Percentiles rank a stretch among this genome's conserved stretches.
phyloP scores from a whole-genome alignment of 257 asterid genomes.

The Solanum etuberosum region DNA sequence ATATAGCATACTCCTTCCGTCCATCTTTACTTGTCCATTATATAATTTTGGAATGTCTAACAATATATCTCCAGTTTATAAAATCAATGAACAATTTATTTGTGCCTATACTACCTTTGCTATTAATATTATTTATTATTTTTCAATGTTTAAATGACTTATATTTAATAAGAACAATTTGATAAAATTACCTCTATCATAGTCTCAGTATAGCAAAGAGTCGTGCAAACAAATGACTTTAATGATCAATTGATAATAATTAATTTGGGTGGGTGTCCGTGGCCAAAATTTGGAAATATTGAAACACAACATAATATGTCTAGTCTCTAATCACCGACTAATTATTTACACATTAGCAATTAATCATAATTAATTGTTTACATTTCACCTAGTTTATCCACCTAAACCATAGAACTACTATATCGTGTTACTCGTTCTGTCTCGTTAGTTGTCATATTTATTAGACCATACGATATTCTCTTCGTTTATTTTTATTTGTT shows the following conservation, averaged over 20 bases:
- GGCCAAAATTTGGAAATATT: neutral
- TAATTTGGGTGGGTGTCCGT: neutral
- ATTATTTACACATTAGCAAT: neutral
- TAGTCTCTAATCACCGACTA: neutral
- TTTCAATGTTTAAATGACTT: too few species aligned
- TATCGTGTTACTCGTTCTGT: neutral
- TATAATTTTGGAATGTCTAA: too few species aligned
- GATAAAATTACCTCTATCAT: neutral
- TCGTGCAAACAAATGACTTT: neutral
- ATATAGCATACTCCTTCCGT: too few species aligned
- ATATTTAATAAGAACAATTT: too few species aligned
- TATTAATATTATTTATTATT: too few species aligned
- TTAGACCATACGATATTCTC: too few species aligned
- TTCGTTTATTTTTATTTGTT: too few species aligned
- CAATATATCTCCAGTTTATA: too few species aligned
- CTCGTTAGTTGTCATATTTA: neutral
- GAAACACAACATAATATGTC: neutral
- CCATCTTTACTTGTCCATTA: too few species aligned
- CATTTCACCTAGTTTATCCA: neutral
- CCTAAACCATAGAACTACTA: neutral
- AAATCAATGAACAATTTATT: too few species aligned
- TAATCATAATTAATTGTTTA: neutral
- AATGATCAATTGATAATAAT: neutral
- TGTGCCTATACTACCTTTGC: neutral
- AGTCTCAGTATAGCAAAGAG: too few species aligned